phyloP scores from a whole-genome alignment of 192 early-diverging fungal species.

The Gonapodya prolifera region DNA sequence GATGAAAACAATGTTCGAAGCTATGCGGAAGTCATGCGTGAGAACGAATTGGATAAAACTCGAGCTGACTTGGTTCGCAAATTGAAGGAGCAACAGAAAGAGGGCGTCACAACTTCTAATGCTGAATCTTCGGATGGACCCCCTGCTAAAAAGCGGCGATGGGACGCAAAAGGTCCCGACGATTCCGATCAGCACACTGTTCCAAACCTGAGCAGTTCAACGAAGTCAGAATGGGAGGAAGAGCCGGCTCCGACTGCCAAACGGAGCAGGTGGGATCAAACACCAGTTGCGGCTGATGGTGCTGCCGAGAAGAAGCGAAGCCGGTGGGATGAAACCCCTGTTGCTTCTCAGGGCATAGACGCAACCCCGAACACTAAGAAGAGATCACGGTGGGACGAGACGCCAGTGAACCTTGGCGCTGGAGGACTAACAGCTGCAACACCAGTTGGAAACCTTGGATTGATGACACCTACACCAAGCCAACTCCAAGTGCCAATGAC shows the following conservation, averaged over 20 bases:
- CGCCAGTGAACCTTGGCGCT: slow-evolving; percentile 40
- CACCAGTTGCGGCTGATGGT: slow-evolving; percentile 44
- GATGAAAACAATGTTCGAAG: slow-evolving; percentile 34
- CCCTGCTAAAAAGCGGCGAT: slow-evolving; percentile 55
- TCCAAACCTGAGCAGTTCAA: slow-evolving; percentile 31
- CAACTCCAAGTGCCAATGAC: slow-evolving; percentile 60
- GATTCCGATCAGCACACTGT: slow-evolving; percentile 11
- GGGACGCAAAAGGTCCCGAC: slow-evolving; percentile 46
- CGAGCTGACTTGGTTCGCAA: slow-evolving; percentile 52
- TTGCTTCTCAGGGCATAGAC: slow-evolving; percentile 27
- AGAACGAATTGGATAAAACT: slow-evolving; percentile 75
- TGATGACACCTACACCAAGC: slow-evolving; percentile 65
- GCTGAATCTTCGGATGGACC: slow-evolving; percentile 14
- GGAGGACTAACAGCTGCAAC: slow-evolving; percentile 43
- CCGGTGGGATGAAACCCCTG: slow-evolving; percentile 73
- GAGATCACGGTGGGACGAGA: slow-evolving; percentile 93
- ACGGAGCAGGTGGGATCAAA: slow-evolving; percentile 58
- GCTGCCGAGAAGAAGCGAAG: slow-evolving; percentile 43
- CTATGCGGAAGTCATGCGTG: slow-evolving; percentile 77
- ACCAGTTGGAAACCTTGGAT: slow-evolving; percentile 61
- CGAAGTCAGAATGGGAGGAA: slow-evolving; percentile 9
- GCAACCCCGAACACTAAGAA: slow-evolving; percentile 47
- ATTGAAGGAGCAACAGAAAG: slow-evolving; percentile 60
- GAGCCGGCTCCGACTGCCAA: slow-evolving; percentile 10
- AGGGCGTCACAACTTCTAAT: slow-evolving; percentile 20